Conservation (phyloP, 2,329 filamentous ascomycete genomes). For the Thielaviopsis euricoi region DNA sequence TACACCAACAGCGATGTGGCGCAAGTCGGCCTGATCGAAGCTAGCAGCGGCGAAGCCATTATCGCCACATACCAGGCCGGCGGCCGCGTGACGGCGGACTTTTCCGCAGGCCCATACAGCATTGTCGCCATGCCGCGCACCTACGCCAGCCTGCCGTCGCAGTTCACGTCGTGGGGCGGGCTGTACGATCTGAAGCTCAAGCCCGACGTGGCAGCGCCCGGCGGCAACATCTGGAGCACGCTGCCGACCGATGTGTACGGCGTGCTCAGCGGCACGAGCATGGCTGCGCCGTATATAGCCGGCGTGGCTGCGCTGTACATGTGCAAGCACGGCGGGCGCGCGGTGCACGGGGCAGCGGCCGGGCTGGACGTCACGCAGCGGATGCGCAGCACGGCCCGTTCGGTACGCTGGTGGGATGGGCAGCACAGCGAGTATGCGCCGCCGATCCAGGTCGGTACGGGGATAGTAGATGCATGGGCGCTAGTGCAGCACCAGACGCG, state of each 20-base stretch:
- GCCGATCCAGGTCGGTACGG: constrained; percentile 25
- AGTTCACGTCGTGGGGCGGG: constrained; percentile 35
- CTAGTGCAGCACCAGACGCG: constrained; percentile 24
- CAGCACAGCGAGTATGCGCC: constrained; percentile 16
- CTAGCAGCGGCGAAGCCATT: constrained; percentile 15
- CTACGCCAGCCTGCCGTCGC: constrained; percentile 25
- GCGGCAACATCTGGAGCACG: constrained; percentile 34
- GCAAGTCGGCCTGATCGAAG: constrained; percentile 13
- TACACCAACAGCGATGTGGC: constrained; percentile 6
- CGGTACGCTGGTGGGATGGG: constrained; percentile 9
- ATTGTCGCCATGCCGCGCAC: constrained; percentile 16
- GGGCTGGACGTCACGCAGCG: constrained; percentile 7
- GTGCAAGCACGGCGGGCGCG: constrained; percentile 24
- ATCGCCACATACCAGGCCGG: constrained; percentile 16
- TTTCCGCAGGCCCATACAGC: constrained; percentile 17
- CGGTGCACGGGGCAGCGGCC: constrained; percentile 18
- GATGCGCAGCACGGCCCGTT: constrained; percentile 3
- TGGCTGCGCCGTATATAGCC: constrained; percentile 37
- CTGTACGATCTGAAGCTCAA: constrained; percentile 34
- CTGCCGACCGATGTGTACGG: constrained; percentile 27
- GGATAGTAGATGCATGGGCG: constrained; percentile 29
- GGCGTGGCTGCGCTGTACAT: constrained; percentile 32
- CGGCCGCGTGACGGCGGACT: constrained; percentile 25
- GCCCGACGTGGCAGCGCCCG: constrained; percentile 33
- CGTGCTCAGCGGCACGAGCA: constrained; percentile 36